phyloP scores from a whole-genome alignment of 495 filamentous ascomycete genomes.

The Aspergillus indologenus region DNA sequence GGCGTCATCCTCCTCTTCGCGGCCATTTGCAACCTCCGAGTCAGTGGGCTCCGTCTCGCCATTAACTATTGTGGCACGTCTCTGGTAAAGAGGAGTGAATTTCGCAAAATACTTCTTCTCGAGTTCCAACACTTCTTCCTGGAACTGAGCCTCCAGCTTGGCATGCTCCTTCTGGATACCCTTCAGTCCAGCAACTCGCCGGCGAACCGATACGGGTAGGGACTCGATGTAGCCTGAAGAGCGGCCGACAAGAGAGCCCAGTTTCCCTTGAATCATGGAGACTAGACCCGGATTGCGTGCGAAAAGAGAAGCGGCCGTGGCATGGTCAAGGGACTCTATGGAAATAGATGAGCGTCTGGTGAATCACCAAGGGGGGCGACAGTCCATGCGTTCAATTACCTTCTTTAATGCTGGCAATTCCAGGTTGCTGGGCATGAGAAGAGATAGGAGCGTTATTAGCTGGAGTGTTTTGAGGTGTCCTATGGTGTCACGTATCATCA shows the following conservation, averaged over 20 bases:
- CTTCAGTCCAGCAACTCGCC: slow-evolving; percentile 91
- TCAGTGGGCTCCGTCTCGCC: slow-evolving; percentile 82
- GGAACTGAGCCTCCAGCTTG: slow-evolving; percentile 95
- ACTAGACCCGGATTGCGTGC: slow-evolving; percentile 90
- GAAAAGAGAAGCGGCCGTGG: slow-evolving; percentile 83
- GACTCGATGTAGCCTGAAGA: slow-evolving; percentile 98
- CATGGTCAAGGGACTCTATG: slow-evolving; percentile 85
- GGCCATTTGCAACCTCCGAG: slow-evolving; percentile 78
- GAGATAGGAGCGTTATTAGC: slow-evolving; percentile 94
- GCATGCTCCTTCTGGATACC: slow-evolving; percentile 98
- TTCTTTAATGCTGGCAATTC: slow-evolving; percentile 94
- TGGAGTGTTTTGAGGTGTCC: slow-evolving; percentile 95
- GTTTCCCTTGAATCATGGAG: slow-evolving; percentile 94
- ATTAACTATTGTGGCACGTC: slow-evolving; percentile 91
- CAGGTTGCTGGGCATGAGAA: slow-evolving; percentile 93
- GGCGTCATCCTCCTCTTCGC: slow-evolving; percentile 69
- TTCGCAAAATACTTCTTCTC: slow-evolving; percentile 99
- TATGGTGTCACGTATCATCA: slow-evolving; percentile 39
- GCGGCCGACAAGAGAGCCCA: slow-evolving; percentile 86
- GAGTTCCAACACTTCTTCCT: slow-evolving; percentile 93
- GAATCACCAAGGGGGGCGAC: background rate
- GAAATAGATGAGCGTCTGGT: slow-evolving; percentile 3
- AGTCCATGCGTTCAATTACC: slow-evolving; percentile 51
- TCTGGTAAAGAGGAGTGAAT: slow-evolving; percentile 95
- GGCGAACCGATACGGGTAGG: slow-evolving; percentile 80